phyloP scores from a whole-genome alignment of 208 protist species.

The Acanthamoeba sp. region DNA sequence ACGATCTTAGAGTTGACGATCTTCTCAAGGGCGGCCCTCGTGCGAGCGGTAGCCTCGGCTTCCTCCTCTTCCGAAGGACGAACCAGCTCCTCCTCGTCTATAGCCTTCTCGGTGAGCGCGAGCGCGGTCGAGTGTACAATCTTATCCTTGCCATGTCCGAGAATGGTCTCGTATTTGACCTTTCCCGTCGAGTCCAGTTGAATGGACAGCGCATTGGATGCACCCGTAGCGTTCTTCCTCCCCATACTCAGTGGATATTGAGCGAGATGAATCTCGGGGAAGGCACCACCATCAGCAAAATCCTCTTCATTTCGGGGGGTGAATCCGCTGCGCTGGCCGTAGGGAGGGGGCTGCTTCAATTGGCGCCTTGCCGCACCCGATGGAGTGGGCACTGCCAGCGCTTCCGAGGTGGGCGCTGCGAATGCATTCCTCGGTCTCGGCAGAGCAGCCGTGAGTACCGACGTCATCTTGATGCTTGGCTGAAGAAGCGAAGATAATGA shows the following conservation, averaged over 20 bases:
- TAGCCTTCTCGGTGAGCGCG: slow-evolving; percentile 77
- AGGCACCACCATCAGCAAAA: slow-evolving; percentile 93
- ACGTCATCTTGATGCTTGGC: background rate
- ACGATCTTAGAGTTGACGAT: slow-evolving; percentile 80
- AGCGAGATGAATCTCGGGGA: slow-evolving; percentile 92
- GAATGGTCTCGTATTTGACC: slow-evolving; percentile 82
- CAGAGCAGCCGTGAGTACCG: slow-evolving; percentile 21
- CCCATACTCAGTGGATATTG: slow-evolving; percentile 93
- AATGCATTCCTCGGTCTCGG: slow-evolving; percentile 51
- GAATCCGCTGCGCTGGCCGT: slow-evolving; percentile 87
- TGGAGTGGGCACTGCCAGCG: background rate
- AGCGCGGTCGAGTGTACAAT: slow-evolving; percentile 62
- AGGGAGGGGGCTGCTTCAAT: slow-evolving; percentile 79
- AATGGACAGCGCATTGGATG: slow-evolving; percentile 57
- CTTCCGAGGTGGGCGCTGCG: background rate
- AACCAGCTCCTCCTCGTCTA: slow-evolving; percentile 79
- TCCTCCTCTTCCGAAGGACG: slow-evolving; percentile 81
- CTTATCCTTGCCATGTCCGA: slow-evolving; percentile 74
- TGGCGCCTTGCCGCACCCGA: background rate
- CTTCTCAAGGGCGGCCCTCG: slow-evolving; percentile 85
- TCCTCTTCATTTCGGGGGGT: slow-evolving; percentile 85
- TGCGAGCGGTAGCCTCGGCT: slow-evolving; percentile 79
- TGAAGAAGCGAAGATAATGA: background rate
- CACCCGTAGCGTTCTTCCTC: slow-evolving; percentile 70
- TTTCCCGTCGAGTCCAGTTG: slow-evolving; percentile 80